Conservation (phyloP, 805 yeast species). For the Saccharomycopsis fodiens region DNA sequence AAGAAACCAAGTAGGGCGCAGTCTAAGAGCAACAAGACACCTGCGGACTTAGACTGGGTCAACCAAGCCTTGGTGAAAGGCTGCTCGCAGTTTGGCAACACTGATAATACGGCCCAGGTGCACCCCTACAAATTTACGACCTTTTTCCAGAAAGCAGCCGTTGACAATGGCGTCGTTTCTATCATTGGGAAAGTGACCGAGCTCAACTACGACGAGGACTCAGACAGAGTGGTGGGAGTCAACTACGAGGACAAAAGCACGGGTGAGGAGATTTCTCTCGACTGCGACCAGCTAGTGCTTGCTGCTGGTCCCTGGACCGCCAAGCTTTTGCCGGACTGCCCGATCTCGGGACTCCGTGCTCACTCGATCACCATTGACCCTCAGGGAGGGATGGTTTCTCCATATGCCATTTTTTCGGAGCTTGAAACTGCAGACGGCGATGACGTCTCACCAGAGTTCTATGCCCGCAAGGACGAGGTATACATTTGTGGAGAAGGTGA, state of each 20-base stretch:
- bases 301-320: constrained; percentile 98
- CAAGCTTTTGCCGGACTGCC: constrained; percentile 82
- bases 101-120: constrained; percentile 89
- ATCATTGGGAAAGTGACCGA: constrained; percentile 78
- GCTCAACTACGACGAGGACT: constrained; percentile 50
- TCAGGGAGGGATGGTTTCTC: constrained; percentile 64
- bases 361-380: constrained; percentile 92
- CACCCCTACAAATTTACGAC: constrained; percentile 95
- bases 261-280: constrained; percentile 37
- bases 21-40: constrained; percentile 30
- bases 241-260: constrained; percentile 37
- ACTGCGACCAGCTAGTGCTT: constrained; percentile 72
- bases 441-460: constrained; percentile 86
- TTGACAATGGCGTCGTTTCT: constrained; percentile 77
- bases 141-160: constrained; percentile 68
- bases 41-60: constrained; percentile 73
- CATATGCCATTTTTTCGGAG: constrained; percentile 92
- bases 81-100: constrained; percentile 77
- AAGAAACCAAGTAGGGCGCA: background rate
- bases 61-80: constrained; percentile 52
- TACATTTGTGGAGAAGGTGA: constrained; percentile 98
- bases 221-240: constrained; percentile 67
- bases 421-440: constrained; percentile 58
- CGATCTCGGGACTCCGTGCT: constrained; percentile 88
- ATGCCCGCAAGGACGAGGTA: constrained; percentile 92